Conservation (phyloP, 306 rosid genomes). For the Cicer judaicum region DNA sequence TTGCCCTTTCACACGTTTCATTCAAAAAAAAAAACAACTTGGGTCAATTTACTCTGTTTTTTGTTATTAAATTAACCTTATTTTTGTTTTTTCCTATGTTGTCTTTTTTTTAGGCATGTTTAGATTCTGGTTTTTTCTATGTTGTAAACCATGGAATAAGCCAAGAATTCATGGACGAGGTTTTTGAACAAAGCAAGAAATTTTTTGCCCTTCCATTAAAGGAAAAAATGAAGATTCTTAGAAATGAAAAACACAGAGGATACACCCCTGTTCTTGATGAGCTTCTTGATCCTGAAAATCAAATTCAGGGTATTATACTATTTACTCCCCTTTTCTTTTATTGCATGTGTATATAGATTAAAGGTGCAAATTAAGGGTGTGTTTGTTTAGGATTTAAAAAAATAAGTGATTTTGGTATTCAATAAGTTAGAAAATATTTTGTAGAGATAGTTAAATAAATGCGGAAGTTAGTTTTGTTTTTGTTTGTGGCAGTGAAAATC, state of each 20-base stretch:
- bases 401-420: too few relatives aligned
- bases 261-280: constrained; percentile 92
- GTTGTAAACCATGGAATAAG: constrained; percentile 82
- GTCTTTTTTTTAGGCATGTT: constrained; percentile 65
- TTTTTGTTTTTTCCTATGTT: not conserved
- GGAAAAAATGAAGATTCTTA: constrained; percentile 77
- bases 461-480: too few relatives aligned
- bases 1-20: not conserved
- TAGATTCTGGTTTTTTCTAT: constrained; percentile 97
- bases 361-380: too few relatives aligned
- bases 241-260: constrained; percentile 84
- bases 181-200: constrained; percentile 70
- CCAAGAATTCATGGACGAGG: constrained; percentile 72
- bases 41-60: constrained; percentile 10
- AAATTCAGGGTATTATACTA: constrained; percentile 61
- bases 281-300: constrained; percentile 71
- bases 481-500: too few relatives aligned
- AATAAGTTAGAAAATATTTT: too few relatives aligned
- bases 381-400: too few relatives aligned
- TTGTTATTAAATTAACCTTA: not conserved
- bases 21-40: not conserved
- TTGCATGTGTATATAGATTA: constrained; percentile 37
- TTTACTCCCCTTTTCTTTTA: not conserved
- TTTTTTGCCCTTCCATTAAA: constrained; percentile 61
- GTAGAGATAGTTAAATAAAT: too few relatives aligned